Evolutionary conservation across 345 rosid species (phyloP), one percentile per base, ranked within the genome.

Genomic region (Camelina laxa): DNA sequence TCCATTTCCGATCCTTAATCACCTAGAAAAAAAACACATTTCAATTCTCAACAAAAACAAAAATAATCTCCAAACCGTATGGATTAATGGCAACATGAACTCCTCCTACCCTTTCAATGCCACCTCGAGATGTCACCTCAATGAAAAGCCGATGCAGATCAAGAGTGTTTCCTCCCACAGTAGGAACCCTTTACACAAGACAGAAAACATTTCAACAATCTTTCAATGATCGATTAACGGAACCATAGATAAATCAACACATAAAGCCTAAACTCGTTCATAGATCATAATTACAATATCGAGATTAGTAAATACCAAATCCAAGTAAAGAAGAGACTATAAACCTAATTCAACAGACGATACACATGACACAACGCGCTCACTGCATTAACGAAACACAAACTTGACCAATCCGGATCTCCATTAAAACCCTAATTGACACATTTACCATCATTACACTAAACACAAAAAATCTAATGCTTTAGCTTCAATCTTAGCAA

Each of bases 61-160:
- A 38, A 57, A 12, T 4, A 41, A 15, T 38, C 68, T 41, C 47
- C 61, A 9, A 21, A 68, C 7, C 9, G 27, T 19, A 33, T 45
- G 45, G 83, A 6, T 83, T 16, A 39, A 19, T 49, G 67, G 33
- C n/a, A 70, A 12, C 36, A 49, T 24, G 54, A 60, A 42, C 79
- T 85, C 50, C 2, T 69, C 50, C 2, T 69, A 78, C 81, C 81
- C 17, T 86, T 76, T 87, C 88, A 13, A 91, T 79, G 73, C 97
- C 98, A 74, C 98, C 97, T 45, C 96, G 92, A 62, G 93, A 78
- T 0, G 97, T 88, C 63, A 94, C 98, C 85, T 91, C 91, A 54
- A 86, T 76, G 73, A 94, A 94, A 59, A 94, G 97, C 51, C 74
- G 87, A 81, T 91, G 91, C 71, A 94, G 82, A 80, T 94, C 95